These are phyloP conservation scores for Leccinum longicurvipes DNA, from an alignment of 768 basidiomycete species.

Conservation along the genomic window DNA sequence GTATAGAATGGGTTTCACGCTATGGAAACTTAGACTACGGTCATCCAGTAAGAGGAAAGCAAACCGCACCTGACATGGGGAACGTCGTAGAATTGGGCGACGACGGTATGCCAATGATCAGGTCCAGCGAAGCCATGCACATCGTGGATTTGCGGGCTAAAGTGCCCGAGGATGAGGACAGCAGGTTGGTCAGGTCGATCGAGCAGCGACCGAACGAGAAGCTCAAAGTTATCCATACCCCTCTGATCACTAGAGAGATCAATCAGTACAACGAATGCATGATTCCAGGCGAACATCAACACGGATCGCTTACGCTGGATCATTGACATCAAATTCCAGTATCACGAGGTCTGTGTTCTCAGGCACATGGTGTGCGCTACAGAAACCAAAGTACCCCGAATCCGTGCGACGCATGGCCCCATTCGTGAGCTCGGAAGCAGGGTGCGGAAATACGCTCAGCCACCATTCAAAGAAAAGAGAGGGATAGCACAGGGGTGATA, in stretches of 20 bases:
- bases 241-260: conserved; percentile 51
- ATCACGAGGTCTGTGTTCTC: conserved; percentile 94
- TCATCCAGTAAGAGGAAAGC: background rate
- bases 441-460: conserved; percentile 96
- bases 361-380: conserved; percentile 89
- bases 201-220: conserved; percentile 88
- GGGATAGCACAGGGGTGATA: conserved; percentile 84
- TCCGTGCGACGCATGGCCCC: conserved; percentile 91
- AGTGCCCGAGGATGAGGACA: conserved; percentile 92
- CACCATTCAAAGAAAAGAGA: conserved; percentile 97
- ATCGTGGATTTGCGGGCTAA: conserved; percentile 79
- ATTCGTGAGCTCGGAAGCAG: conserved; percentile 96
- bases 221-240: conserved; percentile 83
- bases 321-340: conserved; percentile 91
- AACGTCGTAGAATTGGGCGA: conserved; percentile 96
- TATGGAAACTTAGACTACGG: conserved; percentile 25
- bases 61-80: conserved; percentile 71
- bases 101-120: conserved; percentile 84
- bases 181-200: conserved; percentile 89
- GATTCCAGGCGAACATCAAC: background rate
- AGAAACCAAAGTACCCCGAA: conserved; percentile 94
- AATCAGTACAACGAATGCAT: background rate
- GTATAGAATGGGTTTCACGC: conserved; percentile 79
- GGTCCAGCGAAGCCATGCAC: conserved; percentile 84
- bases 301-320: conserved; percentile 62